These are phyloP conservation scores for Cymbidium sinense DNA, from an alignment of 106 monocot species.

Conservation along the genomic window DNA sequence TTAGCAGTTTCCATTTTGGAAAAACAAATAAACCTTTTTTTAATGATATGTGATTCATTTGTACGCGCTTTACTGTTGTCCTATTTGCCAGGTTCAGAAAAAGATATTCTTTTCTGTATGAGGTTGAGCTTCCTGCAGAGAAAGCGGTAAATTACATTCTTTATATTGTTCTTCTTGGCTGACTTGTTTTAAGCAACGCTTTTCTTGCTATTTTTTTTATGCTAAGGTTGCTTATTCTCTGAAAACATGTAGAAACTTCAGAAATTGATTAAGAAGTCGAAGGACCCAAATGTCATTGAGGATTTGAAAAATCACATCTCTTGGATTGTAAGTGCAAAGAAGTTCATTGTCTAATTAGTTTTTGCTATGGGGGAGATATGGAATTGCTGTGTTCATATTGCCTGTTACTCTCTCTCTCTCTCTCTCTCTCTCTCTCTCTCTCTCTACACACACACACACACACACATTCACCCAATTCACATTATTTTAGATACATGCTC, in stretches of 20 bases:
- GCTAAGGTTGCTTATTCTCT: not conserved
- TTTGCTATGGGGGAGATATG: no score
- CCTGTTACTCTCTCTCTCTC: no score
- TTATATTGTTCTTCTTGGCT: not conserved
- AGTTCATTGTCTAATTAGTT: not conserved
- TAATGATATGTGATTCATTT: not conserved
- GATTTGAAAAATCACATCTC: conserved; percentile 61
- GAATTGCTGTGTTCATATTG: no score
- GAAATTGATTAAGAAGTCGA: conserved; percentile 59
- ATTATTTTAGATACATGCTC: no score
- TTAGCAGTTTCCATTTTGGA: not conserved
- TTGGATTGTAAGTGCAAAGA: conserved; percentile 75
- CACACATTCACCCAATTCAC: no score
- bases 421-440: no score
- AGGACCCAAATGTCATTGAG: conserved; percentile 41
- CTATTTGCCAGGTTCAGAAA: conserved; percentile 54
- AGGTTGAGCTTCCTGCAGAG: conserved; percentile 76
- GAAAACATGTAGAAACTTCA: conserved; percentile 56
- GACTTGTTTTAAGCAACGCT: not conserved
- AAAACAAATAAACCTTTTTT: not conserved
- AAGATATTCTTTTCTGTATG: conserved; percentile 75
- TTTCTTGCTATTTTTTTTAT: not conserved
- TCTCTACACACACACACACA: no score
- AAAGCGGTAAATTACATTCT: conserved; percentile 44
- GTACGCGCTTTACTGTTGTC: not conserved